phyloP scores from a whole-genome alignment of 2,329 filamentous ascomycete species.

The Colletotrichum truncatum region DNA sequence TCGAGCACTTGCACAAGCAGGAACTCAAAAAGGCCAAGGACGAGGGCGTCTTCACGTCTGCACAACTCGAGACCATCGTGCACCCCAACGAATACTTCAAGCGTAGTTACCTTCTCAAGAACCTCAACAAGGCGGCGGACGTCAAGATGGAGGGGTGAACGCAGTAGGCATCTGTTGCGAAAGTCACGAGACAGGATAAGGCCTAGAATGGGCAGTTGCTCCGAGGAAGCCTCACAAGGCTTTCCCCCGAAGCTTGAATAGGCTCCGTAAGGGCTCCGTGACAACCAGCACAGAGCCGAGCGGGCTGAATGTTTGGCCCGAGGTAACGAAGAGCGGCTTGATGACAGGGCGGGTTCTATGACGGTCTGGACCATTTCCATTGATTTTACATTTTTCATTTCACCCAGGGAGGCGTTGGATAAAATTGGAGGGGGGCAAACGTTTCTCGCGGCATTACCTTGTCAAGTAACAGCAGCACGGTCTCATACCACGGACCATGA shows the following conservation, averaged over 20 bases:
- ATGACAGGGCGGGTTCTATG: constrained; percentile 16
- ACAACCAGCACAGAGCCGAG: neutral
- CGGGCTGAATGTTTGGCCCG: neutral
- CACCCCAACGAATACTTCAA: constrained; percentile 99
- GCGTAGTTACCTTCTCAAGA: constrained; percentile 88
- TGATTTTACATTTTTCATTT: no score
- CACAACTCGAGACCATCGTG: constrained; percentile 91
- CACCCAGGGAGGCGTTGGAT: constrained; percentile 11
- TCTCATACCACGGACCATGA: neutral
- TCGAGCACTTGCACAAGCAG: constrained; percentile 84
- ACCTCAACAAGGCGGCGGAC: constrained; percentile 68
- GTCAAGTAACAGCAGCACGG: neutral
- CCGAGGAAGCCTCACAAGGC: neutral
- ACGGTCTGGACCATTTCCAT: constrained; percentile 20
- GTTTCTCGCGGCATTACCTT: neutral
- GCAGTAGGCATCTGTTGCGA: neutral
- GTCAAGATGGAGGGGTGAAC: constrained; percentile 65
- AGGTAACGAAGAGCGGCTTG: constrained; percentile 20
- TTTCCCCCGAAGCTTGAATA: neutral
- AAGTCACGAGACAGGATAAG: neutral
- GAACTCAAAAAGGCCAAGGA: constrained; percentile 83
- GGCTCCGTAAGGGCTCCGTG: neutral
- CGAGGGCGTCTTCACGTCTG: constrained; percentile 74
- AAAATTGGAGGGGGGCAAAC: neutral
- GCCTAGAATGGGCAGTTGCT: neutral